These are phyloP conservation scores for Talaromyces borbonicus DNA, from an alignment of 495 filamentous ascomycete species.

Conservation along the genomic window DNA sequence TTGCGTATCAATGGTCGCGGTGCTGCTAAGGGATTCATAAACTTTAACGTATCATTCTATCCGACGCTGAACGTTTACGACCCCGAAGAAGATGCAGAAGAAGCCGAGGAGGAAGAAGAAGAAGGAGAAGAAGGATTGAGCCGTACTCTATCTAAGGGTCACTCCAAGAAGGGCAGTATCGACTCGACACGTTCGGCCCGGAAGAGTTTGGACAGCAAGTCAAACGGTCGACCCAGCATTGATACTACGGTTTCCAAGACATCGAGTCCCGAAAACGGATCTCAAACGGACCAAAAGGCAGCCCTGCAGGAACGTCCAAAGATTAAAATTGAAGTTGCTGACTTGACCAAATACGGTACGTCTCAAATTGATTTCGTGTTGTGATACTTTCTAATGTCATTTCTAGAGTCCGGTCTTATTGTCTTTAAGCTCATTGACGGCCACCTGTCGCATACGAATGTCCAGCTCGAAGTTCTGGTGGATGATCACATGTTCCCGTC, in stretches of 20 bases:
- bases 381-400: conserved; percentile 14
- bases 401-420: conserved; percentile 73
- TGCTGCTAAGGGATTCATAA: conserved; percentile 65
- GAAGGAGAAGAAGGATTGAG: conserved; percentile 22
- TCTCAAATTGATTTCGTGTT: too few relatives aligned
- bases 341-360: conserved; percentile 66
- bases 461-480: conserved; percentile 79
- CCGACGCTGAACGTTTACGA: conserved; percentile 80
- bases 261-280: conserved; percentile 6
- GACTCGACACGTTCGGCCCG: conserved; percentile 22
- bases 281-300: conserved; percentile 21
- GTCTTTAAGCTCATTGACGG: conserved; percentile 92
- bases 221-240: conserved; percentile 26
- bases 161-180: conserved; percentile 18
- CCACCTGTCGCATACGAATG: conserved; percentile 63
- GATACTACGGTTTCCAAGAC: conserved; percentile 19
- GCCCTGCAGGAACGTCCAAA: conserved; percentile 55
- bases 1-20: conserved; percentile 60
- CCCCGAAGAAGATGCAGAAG: conserved; percentile 79
- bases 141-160: conserved; percentile 20
- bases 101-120: conserved; percentile 39
- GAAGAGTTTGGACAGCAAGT: conserved; percentile 13
- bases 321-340: conserved; percentile 64
- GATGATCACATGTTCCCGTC: conserved; percentile 92
- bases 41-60: conserved; percentile 83